Conservation (phyloP, 768 basidiomycete genomes). For the Suillus plorans region DNA sequence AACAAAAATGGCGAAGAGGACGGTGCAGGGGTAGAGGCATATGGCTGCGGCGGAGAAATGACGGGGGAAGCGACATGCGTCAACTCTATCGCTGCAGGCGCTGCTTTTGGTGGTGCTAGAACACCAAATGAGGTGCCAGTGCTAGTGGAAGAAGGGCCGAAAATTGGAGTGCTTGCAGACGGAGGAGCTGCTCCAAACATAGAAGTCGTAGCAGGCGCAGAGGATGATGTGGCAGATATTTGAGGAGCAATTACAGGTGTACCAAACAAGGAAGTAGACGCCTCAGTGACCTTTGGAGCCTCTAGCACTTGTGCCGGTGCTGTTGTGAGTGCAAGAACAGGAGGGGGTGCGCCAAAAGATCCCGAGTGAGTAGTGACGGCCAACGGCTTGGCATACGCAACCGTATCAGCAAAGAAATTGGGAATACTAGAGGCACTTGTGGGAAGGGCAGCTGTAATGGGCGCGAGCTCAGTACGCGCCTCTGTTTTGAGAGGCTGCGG, state of each 20-base stretch:
- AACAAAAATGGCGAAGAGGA: constrained; percentile 29
- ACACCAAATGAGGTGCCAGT: constrained; percentile 14
- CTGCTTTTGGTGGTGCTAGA: not conserved
- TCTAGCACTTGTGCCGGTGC: constrained; percentile 6
- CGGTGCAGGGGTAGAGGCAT: constrained; percentile 9
- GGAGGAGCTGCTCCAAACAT: constrained; percentile 7
- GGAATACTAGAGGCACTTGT: constrained; percentile 40
- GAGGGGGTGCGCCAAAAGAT: constrained; percentile 26
- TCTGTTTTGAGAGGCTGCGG: constrained; percentile 22
- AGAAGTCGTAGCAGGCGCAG: constrained; percentile 8
- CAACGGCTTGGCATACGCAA: constrained; percentile 42
- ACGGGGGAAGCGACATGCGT: constrained; percentile 15
- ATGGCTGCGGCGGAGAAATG: constrained; percentile 1
- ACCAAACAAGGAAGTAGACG: constrained; percentile 14
- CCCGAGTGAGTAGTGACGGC: constrained; percentile 14
- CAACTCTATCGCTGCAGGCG: constrained; percentile 17
- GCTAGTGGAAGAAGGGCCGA: constrained; percentile 11
- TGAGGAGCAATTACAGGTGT: constrained; percentile 5
- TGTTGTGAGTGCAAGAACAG: constrained; percentile 12
- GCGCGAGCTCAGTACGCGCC: constrained; percentile 14
- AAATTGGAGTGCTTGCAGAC: constrained; percentile 10
- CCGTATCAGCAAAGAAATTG: constrained; percentile 63
- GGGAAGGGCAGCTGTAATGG: constrained; percentile 12
- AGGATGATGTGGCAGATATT: constrained; percentile 3
- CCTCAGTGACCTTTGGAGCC: constrained; percentile 11